phyloP scores from a whole-genome alignment of 1,284 basidiomycete species.

The Ustilago tritici region DNA sequence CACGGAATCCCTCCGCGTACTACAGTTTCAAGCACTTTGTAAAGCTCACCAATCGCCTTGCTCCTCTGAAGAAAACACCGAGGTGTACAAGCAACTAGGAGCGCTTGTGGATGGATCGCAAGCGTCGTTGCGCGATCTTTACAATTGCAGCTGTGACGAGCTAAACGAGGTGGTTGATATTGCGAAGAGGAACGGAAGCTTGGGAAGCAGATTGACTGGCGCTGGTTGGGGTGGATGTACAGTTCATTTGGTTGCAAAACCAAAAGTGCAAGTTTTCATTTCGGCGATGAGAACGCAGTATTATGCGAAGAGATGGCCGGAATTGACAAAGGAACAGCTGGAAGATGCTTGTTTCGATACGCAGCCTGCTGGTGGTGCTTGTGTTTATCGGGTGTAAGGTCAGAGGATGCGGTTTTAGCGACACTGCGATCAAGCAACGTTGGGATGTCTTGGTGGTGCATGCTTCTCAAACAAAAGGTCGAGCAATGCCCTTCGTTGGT shows the following conservation, averaged over 20 bases:
- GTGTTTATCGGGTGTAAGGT: conserved; percentile 51
- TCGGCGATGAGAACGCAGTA: conserved; percentile 55
- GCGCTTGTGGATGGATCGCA: conserved; percentile 64
- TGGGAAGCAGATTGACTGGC: conserved; percentile 64
- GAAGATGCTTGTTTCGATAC: conserved; percentile 62
- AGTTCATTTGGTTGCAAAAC: conserved; percentile 63
- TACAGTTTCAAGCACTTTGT: conserved; percentile 58
- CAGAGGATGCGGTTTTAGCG: not conserved
- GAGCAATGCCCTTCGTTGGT: no score
- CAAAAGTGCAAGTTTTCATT: conserved; percentile 52
- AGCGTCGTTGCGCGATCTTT: conserved; percentile 54
- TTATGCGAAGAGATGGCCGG: conserved; percentile 49
- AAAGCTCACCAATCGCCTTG: conserved; percentile 8
- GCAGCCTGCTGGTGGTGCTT: conserved; percentile 65
- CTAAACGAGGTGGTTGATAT: conserved; percentile 60
- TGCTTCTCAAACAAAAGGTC: not conserved
- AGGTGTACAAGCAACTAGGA: conserved; percentile 56
- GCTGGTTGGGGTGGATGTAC: conserved; percentile 69
- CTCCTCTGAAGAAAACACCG: conserved; percentile 10
- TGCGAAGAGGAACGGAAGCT: conserved; percentile 59
- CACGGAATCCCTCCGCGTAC: conserved; percentile 61
- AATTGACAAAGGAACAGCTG: conserved; percentile 48
- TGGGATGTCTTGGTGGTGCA: not conserved
- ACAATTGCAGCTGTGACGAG: conserved; percentile 65
- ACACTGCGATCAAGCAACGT: not conserved